Percentiles rank a stretch among this genome's conserved stretches.
Evolutionary conservation across 208 protist species (phyloP).

Genomic region (Trypanosoma platydactyli): DNA sequence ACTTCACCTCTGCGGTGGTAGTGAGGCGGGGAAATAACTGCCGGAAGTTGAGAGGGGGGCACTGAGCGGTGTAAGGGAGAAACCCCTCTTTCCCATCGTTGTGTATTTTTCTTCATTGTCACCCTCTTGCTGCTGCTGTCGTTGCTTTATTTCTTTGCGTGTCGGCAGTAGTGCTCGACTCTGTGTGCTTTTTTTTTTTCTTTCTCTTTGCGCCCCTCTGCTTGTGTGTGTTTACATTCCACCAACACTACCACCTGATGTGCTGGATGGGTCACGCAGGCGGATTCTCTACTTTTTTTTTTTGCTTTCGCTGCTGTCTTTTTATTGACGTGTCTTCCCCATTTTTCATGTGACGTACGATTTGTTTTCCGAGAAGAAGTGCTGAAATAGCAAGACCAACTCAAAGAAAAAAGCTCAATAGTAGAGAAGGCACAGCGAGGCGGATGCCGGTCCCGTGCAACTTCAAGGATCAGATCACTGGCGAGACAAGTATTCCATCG

Average conservation of each 20-base stretch:
- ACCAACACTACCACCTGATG: no score
- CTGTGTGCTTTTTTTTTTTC: not conserved
- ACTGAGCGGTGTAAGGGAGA: no score
- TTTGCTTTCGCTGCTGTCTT: not conserved
- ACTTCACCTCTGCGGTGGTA: no score
- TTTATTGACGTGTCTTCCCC: not conserved
- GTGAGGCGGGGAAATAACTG: no score
- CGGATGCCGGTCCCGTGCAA: conserved; percentile 55
- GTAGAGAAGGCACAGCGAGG: not conserved
- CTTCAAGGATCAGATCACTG: conserved; percentile 78
- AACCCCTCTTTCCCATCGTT: no score
- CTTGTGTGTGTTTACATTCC: not conserved
- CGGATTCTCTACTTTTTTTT: not conserved
- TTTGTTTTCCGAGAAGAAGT: conserved; percentile 7
- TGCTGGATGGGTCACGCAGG: not conserved
- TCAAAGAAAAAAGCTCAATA: not conserved
- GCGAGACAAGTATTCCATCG: conserved; percentile 65
- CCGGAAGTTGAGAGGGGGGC: no score
- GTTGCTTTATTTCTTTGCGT: not conserved
- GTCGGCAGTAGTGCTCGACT: no score
- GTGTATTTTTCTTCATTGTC: no score
- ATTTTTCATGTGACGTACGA: not conserved
- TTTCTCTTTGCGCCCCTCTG: not conserved
- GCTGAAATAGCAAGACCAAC: not conserved
- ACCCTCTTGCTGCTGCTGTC: conserved; percentile 1